These are phyloP conservation scores for Roridomyces roridus DNA, from an alignment of 768 basidiomycete genomes.

Conservation along the genomic window DNA sequence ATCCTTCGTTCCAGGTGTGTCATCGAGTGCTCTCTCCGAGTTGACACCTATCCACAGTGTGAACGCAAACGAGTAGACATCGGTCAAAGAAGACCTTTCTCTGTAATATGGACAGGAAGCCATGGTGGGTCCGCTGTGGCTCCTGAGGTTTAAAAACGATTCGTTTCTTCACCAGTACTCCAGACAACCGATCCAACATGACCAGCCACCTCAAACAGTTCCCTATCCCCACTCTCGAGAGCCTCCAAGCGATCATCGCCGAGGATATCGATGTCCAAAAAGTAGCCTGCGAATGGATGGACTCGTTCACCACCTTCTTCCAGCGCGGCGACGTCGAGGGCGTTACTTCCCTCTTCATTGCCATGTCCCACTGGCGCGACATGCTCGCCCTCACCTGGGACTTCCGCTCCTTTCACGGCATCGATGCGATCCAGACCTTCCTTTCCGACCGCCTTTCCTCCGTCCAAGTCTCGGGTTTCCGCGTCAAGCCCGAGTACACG, in stretches of 20 bases:
- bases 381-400: conserved; percentile 57
- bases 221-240: conserved; percentile 29
- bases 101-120: too few species aligned
- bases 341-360: conserved; percentile 33
- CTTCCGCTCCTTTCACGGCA: conserved; percentile 50
- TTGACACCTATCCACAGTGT: too few species aligned
- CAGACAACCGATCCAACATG: too few species aligned
- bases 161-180: background rate
- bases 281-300: conserved; percentile 30
- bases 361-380: conserved; percentile 54
- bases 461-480: conserved; percentile 27
- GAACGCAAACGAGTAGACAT: too few species aligned
- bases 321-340: conserved; percentile 24
- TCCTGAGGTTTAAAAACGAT: background rate
- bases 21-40: too few species aligned
- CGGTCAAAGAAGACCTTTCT: too few species aligned
- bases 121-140: too few species aligned
- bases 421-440: conserved; percentile 39
- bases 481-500: conserved; percentile 30
- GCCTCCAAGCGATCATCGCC: conserved; percentile 22
- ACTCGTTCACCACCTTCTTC: conserved; percentile 21
- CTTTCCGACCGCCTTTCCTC: conserved; percentile 41
- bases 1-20: background rate
- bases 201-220: too few species aligned
- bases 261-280: conserved; percentile 18